phyloP scores from a whole-genome alignment of 164 flowering plant species.

The Tinospora cordifolia region DNA sequence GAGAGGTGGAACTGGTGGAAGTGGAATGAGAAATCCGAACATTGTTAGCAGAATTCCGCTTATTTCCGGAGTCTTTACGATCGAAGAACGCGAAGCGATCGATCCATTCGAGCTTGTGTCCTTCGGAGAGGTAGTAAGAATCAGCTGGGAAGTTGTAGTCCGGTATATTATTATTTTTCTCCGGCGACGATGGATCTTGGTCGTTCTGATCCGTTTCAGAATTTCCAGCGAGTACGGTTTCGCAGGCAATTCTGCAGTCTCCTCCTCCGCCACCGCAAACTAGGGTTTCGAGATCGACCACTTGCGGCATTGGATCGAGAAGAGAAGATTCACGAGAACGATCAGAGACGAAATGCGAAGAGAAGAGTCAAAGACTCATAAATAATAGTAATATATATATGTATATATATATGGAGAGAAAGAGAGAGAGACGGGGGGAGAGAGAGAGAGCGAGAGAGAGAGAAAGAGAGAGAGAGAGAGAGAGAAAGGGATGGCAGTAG shows the following conservation, averaged over 20 bases:
- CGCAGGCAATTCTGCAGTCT: constrained; percentile 55
- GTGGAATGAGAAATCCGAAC: constrained; percentile 18
- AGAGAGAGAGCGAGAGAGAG: too few species aligned
- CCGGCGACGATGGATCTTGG: background rate
- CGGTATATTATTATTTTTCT: too few species aligned
- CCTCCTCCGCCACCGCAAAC: too few species aligned
- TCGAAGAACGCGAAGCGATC: constrained; percentile 56
- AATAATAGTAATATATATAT: too few species aligned
- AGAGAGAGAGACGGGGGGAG: too few species aligned
- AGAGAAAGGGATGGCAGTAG: background rate
- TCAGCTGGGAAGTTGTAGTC: constrained; percentile 59
- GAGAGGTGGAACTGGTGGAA: constrained; percentile 36
- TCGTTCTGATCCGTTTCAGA: background rate
- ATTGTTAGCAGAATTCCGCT: constrained; percentile 21
- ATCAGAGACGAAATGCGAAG: background rate
- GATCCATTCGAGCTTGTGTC: constrained; percentile 71
- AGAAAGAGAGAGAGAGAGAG: background rate
- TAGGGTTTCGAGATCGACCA: too few species aligned
- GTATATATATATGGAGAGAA: too few species aligned
- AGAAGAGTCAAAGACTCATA: background rate
- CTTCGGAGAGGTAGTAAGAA: constrained; percentile 66
- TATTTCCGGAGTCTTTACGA: constrained; percentile 49
- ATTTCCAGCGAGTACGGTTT: constrained; percentile 29
- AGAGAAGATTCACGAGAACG: background rate
- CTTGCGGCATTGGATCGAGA: constrained; percentile 38